These are phyloP conservation scores for Capronia americana DNA, from an alignment of 2,329 filamentous ascomycete species.

Conservation along the genomic window DNA sequence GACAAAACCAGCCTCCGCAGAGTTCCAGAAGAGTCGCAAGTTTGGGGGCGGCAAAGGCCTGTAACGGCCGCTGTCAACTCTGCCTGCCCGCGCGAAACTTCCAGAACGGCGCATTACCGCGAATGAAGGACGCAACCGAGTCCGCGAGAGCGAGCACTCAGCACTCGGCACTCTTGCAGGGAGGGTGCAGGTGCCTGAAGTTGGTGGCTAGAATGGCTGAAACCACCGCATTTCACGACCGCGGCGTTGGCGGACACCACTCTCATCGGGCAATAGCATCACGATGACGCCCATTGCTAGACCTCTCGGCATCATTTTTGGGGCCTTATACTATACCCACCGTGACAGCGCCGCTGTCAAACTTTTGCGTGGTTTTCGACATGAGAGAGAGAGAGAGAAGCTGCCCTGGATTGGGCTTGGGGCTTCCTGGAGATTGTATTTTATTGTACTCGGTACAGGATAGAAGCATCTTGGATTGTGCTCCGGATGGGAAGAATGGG, in stretches of 20 bases:
- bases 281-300: neutral
- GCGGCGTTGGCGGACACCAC: neutral
- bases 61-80: neutral
- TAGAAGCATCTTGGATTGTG: too few relatives aligned
- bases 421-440: too few relatives aligned
- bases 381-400: neutral
- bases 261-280: neutral
- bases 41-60: neutral
- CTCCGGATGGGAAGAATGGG: too few relatives aligned
- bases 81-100: neutral
- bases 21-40: neutral
- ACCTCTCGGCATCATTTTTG: neutral
- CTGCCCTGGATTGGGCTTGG: neutral
- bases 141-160: neutral
- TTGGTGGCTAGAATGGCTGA: neutral
- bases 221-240: neutral
- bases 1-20: neutral
- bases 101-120: neutral
- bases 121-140: neutral
- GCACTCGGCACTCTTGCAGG: neutral
- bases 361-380: neutral
- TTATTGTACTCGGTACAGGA: too few relatives aligned
- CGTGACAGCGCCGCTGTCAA: neutral
- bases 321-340: neutral
- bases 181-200: neutral